phyloP scores from a whole-genome alignment of 2,329 filamentous ascomycete genomes.

The Aotearoamyces nothofagi region DNA sequence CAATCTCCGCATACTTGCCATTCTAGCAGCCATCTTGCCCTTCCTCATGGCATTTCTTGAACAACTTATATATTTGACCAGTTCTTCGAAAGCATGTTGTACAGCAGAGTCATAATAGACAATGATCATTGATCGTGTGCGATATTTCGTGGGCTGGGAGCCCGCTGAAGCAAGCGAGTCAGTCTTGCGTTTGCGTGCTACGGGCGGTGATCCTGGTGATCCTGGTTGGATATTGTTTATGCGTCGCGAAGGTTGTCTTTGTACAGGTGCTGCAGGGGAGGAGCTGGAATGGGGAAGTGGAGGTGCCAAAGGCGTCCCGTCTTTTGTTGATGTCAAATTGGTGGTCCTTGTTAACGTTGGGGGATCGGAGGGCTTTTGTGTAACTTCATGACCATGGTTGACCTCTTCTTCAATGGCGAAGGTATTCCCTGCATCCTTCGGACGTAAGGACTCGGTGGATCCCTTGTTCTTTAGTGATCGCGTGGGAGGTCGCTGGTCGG shows the following conservation, averaged over 20 bases:
- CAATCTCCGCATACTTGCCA: constrained; percentile 47
- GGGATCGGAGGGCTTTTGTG: constrained; percentile 7
- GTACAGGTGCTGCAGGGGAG: constrained; percentile 2
- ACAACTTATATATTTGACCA: constrained; percentile 69
- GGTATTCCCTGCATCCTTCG: constrained; percentile 13
- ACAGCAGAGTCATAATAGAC: constrained; percentile 89
- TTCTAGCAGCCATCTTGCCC: constrained; percentile 69
- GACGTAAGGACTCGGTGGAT: constrained; percentile 18
- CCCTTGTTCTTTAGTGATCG: constrained; percentile 20
- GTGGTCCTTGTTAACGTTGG: constrained; percentile 8
- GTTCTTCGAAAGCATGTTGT: constrained; percentile 65
- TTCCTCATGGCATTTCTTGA: constrained; percentile 76
- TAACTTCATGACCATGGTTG: constrained; percentile 4
- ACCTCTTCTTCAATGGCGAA: constrained; percentile 7
- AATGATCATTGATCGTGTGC: constrained; percentile 61
- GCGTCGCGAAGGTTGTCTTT: constrained; percentile 5
- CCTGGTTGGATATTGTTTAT: constrained; percentile 5
- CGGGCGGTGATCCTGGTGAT: constrained; percentile 3
- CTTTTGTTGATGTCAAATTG: constrained; percentile 3
- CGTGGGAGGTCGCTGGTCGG: constrained; percentile 19
- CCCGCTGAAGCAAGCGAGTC: constrained; percentile 17
- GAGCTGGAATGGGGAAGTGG: constrained; percentile 6
- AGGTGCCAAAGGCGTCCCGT: constrained; percentile 7
- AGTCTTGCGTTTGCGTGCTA: constrained; percentile 18
- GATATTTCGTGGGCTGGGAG: constrained; percentile 29